Conservation (phyloP, 164 flowering plant genomes). For the Echeveria elegans region DNA sequence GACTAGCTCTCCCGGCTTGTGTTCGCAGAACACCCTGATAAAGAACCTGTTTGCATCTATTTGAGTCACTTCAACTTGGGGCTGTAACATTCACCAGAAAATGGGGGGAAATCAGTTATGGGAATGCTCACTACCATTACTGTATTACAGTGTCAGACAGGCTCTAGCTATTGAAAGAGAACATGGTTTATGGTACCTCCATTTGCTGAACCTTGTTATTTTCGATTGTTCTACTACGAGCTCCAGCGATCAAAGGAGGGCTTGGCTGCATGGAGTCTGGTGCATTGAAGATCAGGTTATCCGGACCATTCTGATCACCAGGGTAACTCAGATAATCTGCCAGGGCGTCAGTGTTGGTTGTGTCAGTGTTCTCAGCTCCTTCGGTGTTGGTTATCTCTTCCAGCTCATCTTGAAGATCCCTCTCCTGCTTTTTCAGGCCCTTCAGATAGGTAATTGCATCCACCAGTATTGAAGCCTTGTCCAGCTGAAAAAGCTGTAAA, state of each 20-base stretch:
- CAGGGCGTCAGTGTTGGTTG: neutral
- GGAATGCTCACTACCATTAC: no score
- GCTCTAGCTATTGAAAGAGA: neutral
- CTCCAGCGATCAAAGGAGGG: neutral
- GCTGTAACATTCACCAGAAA: neutral
- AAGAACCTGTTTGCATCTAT: slow-evolving; percentile 5
- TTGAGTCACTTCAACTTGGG: slow-evolving; percentile 10
- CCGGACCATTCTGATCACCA: neutral
- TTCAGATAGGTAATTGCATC: slow-evolving; percentile 48
- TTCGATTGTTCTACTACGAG: neutral
- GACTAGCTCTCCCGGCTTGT: slow-evolving; percentile 6
- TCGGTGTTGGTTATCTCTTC: slow-evolving; percentile 10
- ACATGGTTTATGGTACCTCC: slow-evolving; percentile 4
- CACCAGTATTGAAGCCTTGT: slow-evolving; percentile 35
- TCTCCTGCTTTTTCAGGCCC: slow-evolving; percentile 30
- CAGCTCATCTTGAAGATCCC: slow-evolving; percentile 36
- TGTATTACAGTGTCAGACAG: neutral
- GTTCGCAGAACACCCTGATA: slow-evolving; percentile 8
- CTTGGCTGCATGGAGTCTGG: neutral
- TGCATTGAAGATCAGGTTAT: neutral
- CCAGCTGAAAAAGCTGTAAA: slow-evolving; percentile 35
- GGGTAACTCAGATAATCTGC: neutral
- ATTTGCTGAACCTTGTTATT: slow-evolving; percentile 9
- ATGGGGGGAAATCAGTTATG: neutral
- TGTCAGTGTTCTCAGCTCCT: neutral